phyloP scores from a whole-genome alignment of 768 basidiomycete species.

The Antrodiella citrinella region DNA sequence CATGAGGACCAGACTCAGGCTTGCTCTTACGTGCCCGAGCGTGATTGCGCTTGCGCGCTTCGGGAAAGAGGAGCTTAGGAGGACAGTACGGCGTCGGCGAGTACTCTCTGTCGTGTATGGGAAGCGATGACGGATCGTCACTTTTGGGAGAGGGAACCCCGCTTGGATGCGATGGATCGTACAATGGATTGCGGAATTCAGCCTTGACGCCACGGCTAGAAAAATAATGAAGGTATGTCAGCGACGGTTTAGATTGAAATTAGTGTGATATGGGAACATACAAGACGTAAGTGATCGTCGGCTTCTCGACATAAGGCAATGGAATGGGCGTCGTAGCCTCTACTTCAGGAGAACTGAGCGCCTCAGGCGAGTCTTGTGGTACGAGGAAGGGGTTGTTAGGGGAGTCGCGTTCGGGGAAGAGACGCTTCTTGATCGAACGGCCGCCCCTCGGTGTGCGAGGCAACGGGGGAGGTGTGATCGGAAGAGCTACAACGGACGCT shows the following conservation, averaged over 20 bases:
- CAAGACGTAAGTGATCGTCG: constrained; percentile 69
- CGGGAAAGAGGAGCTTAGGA: constrained; percentile 51
- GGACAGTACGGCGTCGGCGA: constrained; percentile 47
- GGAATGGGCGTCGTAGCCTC: constrained; percentile 31
- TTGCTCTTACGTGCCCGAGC: background rate
- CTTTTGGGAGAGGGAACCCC: constrained; percentile 29
- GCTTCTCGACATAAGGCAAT: constrained; percentile 40
- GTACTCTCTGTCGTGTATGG: constrained; percentile 57
- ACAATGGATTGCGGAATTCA: constrained; percentile 56
- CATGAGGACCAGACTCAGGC: background rate
- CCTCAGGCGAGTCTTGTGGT: constrained; percentile 3
- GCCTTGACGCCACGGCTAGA: constrained; percentile 60
- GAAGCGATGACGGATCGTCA: constrained; percentile 43
- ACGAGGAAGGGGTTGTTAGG: constrained; percentile 65
- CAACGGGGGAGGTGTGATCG: constrained; percentile 22
- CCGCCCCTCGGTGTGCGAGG: constrained; percentile 34
- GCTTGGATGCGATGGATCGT: constrained; percentile 27
- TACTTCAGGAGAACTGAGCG: constrained; percentile 23
- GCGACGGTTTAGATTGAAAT: constrained; percentile 1
- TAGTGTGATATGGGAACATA: constrained; percentile 18
- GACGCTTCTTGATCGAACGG: constrained; percentile 18
- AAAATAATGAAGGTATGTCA: too few relatives aligned
- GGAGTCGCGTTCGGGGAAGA: constrained; percentile 44
- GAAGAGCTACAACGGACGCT: constrained; percentile 18
- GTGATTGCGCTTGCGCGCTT: constrained; percentile 20